These are phyloP conservation scores for Clonostachys rhizophaga DNA, from an alignment of 2,329 filamentous ascomycete genomes.

Conservation along the genomic window DNA sequence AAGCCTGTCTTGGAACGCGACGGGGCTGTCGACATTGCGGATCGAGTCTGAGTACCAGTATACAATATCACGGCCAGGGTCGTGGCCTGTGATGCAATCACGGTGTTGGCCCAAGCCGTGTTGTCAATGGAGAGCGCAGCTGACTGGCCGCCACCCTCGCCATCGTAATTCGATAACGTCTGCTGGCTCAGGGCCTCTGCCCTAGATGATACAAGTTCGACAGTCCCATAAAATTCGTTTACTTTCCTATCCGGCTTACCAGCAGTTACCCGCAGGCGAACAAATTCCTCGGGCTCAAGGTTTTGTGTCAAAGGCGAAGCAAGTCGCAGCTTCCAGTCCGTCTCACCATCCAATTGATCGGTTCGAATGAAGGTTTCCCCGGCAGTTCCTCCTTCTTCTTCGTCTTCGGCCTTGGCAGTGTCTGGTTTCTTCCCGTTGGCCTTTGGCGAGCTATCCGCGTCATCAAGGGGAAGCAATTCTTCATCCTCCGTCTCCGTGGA, in stretches of 20 bases:
- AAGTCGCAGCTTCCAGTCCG: slow-evolving; percentile 93
- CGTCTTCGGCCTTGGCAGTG: slow-evolving; percentile 12
- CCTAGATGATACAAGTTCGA: slow-evolving; percentile 64
- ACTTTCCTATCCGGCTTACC: slow-evolving; percentile 91
- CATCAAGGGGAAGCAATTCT: slow-evolving; percentile 32
- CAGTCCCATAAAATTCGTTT: slow-evolving; percentile 89
- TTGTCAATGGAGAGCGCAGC: slow-evolving; percentile 88
- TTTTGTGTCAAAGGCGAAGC: slow-evolving; percentile 82
- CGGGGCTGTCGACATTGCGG: slow-evolving; percentile 85
- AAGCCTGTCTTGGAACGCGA: slow-evolving; percentile 93
- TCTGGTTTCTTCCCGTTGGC: slow-evolving; percentile 27
- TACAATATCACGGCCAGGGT: slow-evolving; percentile 91
- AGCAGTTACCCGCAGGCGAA: slow-evolving; percentile 66
- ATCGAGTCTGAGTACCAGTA: slow-evolving; percentile 89
- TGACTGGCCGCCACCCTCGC: slow-evolving; percentile 42
- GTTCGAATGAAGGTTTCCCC: slow-evolving; percentile 97
- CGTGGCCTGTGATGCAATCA: slow-evolving; percentile 87
- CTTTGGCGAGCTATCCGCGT: slow-evolving; percentile 21
- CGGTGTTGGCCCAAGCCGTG: slow-evolving; percentile 97
- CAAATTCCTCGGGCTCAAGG: slow-evolving; percentile 68
- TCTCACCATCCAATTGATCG: slow-evolving; percentile 95
- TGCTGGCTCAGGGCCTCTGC: slow-evolving; percentile 40
- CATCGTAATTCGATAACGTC: slow-evolving; percentile 15
- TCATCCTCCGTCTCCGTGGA: slow-evolving; percentile 30
- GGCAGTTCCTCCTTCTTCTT: slow-evolving; percentile 34